A percentile compares a stretch with the other conserved stretches of the same genome.
These are phyloP conservation scores for Hypoxylon sp. DNA, from an alignment of 2,329 filamentous ascomycete genomes.

Conservation along the genomic window DNA sequence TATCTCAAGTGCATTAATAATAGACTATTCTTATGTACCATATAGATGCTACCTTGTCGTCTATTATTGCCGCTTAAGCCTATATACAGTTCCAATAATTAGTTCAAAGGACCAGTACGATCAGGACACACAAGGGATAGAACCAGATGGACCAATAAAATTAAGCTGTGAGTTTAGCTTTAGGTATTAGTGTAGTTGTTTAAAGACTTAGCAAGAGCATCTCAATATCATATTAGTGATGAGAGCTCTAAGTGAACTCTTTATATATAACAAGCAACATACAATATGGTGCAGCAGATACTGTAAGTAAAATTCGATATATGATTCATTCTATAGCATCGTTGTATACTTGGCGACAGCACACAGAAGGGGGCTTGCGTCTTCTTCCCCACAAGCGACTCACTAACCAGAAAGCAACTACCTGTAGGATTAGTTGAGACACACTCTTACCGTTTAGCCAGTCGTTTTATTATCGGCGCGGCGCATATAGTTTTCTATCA, in stretches of 20 bases:
- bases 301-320: neutral
- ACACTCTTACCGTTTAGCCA: neutral
- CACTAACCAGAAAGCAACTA: neutral
- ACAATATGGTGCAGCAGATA: neutral
- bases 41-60: neutral
- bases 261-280: neutral
- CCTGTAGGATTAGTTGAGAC: neutral
- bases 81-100: neutral
- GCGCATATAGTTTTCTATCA: neutral
- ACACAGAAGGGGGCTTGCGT: neutral
- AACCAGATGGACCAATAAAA: neutral
- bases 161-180: neutral
- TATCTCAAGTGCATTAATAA: neutral
- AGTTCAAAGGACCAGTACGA: neutral
- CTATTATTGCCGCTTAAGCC: neutral
- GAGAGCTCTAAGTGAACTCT: neutral
- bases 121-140: neutral
- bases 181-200: neutral
- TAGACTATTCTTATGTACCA: neutral
- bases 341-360: neutral
- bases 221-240: neutral
- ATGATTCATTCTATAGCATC: neutral
- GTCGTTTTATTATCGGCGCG: neutral
- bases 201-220: neutral
- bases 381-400: neutral